A percentile compares a stretch with the other conserved stretches of the same genome.
phyloP scores from a whole-genome alignment of 2,329 filamentous ascomycete species.

The Colletotrichum tamarilloi region DNA sequence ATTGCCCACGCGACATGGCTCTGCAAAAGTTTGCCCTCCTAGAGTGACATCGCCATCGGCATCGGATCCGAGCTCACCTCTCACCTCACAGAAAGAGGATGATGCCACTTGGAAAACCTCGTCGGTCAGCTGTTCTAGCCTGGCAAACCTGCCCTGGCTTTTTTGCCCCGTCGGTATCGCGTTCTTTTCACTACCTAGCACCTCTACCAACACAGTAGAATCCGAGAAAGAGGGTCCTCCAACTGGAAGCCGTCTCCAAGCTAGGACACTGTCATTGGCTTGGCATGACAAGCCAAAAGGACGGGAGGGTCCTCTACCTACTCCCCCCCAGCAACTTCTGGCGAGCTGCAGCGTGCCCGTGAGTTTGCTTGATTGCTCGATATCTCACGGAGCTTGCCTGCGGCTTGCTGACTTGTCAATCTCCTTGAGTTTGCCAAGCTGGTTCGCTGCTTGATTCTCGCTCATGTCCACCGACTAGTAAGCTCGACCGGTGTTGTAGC shows the following conservation, averaged over 20 bases:
- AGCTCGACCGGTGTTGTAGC: neutral
- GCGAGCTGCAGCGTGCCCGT: conserved; percentile 17
- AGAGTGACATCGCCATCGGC: neutral
- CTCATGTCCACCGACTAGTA: neutral
- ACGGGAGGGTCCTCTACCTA: neutral
- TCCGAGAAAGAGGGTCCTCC: neutral
- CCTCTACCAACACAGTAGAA: too few species aligned
- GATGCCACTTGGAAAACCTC: neutral
- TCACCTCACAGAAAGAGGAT: neutral
- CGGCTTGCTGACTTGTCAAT: neutral
- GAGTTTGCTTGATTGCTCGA: neutral
- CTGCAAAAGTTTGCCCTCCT: neutral
- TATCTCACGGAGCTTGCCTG: neutral
- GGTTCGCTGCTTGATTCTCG: neutral
- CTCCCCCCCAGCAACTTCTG: neutral
- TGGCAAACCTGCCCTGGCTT: neutral
- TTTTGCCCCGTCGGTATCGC: neutral
- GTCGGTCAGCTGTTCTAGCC: neutral
- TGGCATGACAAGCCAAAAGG: neutral
- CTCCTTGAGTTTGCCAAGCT: neutral
- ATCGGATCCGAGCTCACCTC: neutral
- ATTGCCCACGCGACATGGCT: neutral
- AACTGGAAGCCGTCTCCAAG: neutral
- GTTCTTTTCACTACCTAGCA: too few species aligned
- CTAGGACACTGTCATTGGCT: conserved; percentile 1